Conservation (phyloP, 257 asterid genomes). For the Fraxinus anomala region DNA sequence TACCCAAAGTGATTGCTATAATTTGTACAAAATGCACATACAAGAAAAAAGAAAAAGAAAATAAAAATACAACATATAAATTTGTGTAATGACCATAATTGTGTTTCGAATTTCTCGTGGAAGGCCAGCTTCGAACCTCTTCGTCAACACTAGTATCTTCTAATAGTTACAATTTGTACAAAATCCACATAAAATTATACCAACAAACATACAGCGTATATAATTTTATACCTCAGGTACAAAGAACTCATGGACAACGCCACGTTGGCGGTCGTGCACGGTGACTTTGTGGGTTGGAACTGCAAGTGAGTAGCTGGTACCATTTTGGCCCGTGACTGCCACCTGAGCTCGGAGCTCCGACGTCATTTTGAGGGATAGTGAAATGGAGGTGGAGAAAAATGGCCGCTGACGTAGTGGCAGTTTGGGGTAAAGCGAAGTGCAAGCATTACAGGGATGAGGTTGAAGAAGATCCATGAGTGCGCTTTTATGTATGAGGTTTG, state of each 20-base stretch:
- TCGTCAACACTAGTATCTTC: too few species aligned
- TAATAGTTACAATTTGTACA: background rate
- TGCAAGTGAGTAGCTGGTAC: constrained; percentile 29
- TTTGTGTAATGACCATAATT: too few species aligned
- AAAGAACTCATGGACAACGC: constrained; percentile 50
- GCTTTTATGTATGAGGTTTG: background rate
- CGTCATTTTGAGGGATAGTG: constrained; percentile 28
- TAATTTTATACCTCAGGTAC: constrained; percentile 55
- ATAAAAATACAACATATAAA: too few species aligned
- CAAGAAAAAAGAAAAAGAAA: too few species aligned
- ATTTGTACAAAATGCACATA: too few species aligned
- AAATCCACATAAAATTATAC: background rate
- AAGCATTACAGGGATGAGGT: constrained; percentile 45
- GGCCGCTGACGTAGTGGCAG: constrained; percentile 19
- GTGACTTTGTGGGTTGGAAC: constrained; percentile 58
- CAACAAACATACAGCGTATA: background rate
- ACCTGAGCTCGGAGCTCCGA: constrained; percentile 37
- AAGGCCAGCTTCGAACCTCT: too few species aligned
- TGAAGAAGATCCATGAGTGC: constrained; percentile 50
- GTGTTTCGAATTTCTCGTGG: too few species aligned
- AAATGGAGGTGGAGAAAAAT: constrained; percentile 22
- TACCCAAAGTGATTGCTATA: too few species aligned
- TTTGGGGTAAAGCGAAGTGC: constrained; percentile 32
- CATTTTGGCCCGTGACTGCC: constrained; percentile 29
- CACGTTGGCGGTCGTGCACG: constrained; percentile 65